A percentile compares a stretch with the other conserved stretches of the same genome.
phyloP scores from a whole-genome alignment of 768 basidiomycete species.

The Leucocoprinus birnbaumii region DNA sequence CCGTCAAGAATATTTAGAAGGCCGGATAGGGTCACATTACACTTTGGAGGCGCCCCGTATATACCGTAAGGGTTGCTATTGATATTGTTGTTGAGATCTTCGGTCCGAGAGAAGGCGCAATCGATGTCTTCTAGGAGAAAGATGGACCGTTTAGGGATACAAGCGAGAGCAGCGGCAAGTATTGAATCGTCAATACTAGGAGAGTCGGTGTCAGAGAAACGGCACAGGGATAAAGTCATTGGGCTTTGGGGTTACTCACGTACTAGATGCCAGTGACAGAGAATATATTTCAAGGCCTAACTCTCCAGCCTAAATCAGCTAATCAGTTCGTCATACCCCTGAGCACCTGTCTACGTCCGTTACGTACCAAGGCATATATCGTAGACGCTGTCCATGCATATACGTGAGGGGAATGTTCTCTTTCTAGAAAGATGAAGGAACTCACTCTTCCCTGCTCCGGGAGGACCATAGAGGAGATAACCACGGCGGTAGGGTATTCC shows the following conservation, averaged over 20 bases:
- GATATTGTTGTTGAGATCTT: constrained; percentile 14
- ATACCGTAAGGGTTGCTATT: neutral
- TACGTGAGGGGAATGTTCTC: constrained; percentile 22
- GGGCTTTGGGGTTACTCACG: constrained; percentile 28
- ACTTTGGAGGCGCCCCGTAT: constrained; percentile 14
- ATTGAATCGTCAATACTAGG: constrained; percentile 44
- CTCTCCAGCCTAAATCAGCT: constrained; percentile 41
- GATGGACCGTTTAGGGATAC: constrained; percentile 47
- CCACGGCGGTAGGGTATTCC: constrained; percentile 57
- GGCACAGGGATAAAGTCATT: neutral
- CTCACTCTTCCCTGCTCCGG: constrained; percentile 57
- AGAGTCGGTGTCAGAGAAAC: neutral
- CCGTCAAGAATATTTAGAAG: constrained; percentile 57
- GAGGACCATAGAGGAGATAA: constrained; percentile 53
- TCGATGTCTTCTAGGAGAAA: constrained; percentile 59
- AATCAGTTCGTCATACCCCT: neutral
- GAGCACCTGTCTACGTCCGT: neutral
- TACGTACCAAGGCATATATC: constrained; percentile 45
- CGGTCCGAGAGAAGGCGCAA: constrained; percentile 50
- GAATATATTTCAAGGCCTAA: constrained; percentile 80
- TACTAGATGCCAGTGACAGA: constrained; percentile 44
- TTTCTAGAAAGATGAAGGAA: constrained; percentile 8
- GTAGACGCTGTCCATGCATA: constrained; percentile 38
- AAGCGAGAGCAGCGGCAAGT: constrained; percentile 38
- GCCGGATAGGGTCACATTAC: constrained; percentile 47